Base-by-base conservation (phyloP, 2,329 filamentous ascomycete genomes). In the Penicillium sp. region DNA sequence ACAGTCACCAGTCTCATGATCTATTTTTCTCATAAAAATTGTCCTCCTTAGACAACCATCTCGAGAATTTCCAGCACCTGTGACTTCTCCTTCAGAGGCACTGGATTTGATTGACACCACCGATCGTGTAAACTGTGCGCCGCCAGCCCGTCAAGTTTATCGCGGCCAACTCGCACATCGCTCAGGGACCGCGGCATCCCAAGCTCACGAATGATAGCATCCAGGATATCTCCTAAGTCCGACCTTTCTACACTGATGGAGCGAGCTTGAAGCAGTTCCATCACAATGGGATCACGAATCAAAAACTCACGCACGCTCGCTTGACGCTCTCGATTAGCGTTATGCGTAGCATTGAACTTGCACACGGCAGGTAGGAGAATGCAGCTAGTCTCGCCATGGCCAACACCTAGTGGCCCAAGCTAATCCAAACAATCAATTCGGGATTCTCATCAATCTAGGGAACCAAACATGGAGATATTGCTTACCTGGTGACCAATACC, bases 301-400 rank as follows among this genome's bases (percentile, higher is more conserved):
- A 84, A 67, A 8, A 78, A 72, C 5, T 76, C 65, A 8, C 69
- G 67, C 1, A 81, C 70, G 2, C 69, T 69, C 10, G 68, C 63
- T 67, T 84, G 82, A 19, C 76, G 70, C 9, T 75, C 73, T 9
- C 70, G 68, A 29, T 79, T 80, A 3, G 75, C 75, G 6, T 77
- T 77, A 49, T 76, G 68, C 35, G 66, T 68, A 2, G 74, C 72
- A 56, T 87, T 88, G 65, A 77, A 87, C 65, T 81, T 82, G 65
- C 82, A 82, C 6, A 87, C 83, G 0, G 80, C 78, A 0, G 84
- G 83, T 35, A 81, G 74, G 54, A 84, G 73, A 46, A 82, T 80
- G 65, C 80, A 87, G 62, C 81, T 84, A 27, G 84, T 87, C 68
- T 85, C 83, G 11, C 85, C 85, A 64, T 88, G 84, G 0, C 81